phyloP scores from a whole-genome alignment of 2,329 filamentous ascomycete genomes.

The Cladosporium sp. region DNA sequence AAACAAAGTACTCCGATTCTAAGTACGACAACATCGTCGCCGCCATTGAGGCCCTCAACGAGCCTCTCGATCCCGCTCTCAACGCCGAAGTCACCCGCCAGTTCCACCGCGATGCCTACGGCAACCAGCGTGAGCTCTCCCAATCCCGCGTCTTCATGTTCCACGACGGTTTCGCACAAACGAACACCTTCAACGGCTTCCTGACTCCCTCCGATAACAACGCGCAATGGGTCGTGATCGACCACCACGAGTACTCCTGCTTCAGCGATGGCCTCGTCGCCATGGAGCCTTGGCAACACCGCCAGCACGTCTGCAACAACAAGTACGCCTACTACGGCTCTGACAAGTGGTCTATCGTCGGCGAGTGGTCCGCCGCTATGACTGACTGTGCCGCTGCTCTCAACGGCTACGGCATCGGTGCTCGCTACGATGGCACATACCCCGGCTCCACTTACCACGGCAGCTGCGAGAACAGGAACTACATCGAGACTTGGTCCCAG shows the following conservation, averaged over 20 bases:
- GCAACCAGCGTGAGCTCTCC: slow-evolving; percentile 38
- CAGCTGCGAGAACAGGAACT: slow-evolving; percentile 55
- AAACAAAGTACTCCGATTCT: slow-evolving; percentile 40
- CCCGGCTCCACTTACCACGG: slow-evolving; percentile 51
- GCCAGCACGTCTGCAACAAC: slow-evolving; percentile 57
- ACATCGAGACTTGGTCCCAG: slow-evolving; percentile 50
- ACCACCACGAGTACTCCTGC: slow-evolving; percentile 70
- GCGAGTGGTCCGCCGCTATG: slow-evolving; percentile 50
- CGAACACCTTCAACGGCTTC: slow-evolving; percentile 62
- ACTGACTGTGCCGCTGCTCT: slow-evolving; percentile 56
- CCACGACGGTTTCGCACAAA: slow-evolving; percentile 57
- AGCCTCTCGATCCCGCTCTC: slow-evolving; percentile 49
- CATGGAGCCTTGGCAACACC: slow-evolving; percentile 54
- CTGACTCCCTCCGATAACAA: slow-evolving; percentile 53
- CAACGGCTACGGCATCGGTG: slow-evolving; percentile 58
- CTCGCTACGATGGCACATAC: slow-evolving; percentile 61
- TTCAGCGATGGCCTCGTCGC: slow-evolving; percentile 56
- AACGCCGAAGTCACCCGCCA: slow-evolving; percentile 49
- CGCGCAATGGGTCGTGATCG: slow-evolving; percentile 59
- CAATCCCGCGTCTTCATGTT: slow-evolving; percentile 52
- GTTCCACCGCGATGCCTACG: slow-evolving; percentile 58
- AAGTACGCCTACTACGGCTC: slow-evolving; percentile 44
- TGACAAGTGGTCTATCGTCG: slow-evolving; percentile 48
- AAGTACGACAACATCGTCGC: slow-evolving; percentile 49
- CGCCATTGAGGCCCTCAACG: slow-evolving; percentile 50